A percentile compares a stretch with the other conserved stretches of the same genome.
phyloP scores from a whole-genome alignment of 1,139 yeast genomes.

The Blastobotrys arbuscula region DNA sequence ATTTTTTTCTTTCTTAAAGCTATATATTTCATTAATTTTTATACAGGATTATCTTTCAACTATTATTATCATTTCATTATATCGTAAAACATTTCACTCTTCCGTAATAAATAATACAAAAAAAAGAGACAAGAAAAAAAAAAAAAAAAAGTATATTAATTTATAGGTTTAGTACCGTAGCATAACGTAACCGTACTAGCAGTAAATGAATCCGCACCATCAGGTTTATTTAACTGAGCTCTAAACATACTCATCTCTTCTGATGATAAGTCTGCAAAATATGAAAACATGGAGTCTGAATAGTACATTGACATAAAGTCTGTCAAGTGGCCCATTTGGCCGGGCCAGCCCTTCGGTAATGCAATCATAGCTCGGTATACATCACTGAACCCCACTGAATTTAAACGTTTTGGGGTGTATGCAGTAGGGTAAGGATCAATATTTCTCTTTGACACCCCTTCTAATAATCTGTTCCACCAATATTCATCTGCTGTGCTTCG shows the following conservation, averaged over 20 bases:
- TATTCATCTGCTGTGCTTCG: conserved; percentile 21
- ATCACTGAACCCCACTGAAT: conserved; percentile 32
- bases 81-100: background rate
- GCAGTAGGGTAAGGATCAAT: conserved; percentile 33
- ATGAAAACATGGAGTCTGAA: conserved; percentile 26
- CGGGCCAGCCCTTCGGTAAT: conserved; percentile 34
- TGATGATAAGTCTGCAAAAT: conserved; percentile 24
- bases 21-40: too few species aligned
- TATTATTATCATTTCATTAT: background rate
- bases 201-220: background rate
- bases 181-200: conserved; percentile 18
- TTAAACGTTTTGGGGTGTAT: conserved; percentile 24
- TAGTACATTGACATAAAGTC: conserved; percentile 30
- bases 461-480: conserved; percentile 28
- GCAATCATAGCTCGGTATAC: conserved; percentile 27
- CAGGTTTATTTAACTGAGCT: background rate
- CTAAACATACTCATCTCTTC: conserved; percentile 21
- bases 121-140: background rate
- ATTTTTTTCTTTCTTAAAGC: too few species aligned
- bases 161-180: conserved; percentile 24
- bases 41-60: background rate
- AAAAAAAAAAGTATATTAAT: background rate
- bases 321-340: conserved; percentile 31
- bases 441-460: conserved; percentile 25
- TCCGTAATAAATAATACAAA: background rate